Base-by-base conservation (phyloP, 225 moss, liverwort and hornwort species). In the Sphagnum contortum region DNA sequence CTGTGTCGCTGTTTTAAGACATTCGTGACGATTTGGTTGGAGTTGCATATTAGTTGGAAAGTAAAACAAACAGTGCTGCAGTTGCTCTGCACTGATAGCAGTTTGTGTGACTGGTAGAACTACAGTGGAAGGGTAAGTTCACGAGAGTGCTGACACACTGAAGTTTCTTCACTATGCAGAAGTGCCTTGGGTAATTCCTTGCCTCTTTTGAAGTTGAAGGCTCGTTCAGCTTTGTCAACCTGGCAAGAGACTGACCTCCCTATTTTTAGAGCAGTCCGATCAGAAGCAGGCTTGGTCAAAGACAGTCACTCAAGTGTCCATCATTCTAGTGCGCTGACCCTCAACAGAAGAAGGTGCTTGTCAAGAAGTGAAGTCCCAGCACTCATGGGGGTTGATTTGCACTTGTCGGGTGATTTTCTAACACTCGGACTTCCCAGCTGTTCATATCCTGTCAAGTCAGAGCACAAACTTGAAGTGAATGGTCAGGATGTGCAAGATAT, bases 181-280 rank as follows among this genome's bases (percentile, higher is more conserved):
- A 83, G 69, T 73, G 85, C 80, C 50, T 74, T 83, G 45, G 91
- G 83, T 55, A 87, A 87, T 63, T 85, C 76, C 44, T 76, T 83
- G 45, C 68, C 83, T 74, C 70, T 74, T 60, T 69, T 75, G 47
- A 89, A 87, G 68, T 74, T 80, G 48, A 88, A 79, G 68, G 67
- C 75, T 59, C 73, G 72, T 69, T 81, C 76, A 63, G 68, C 80
- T 2, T 52, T 48, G 8, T 60, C 66, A 66, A 77, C 71, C 13
- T 81, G 88, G 88, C 79, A 76, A 72, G 87, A 89, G 44, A 75
- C 68, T 66, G 84, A 81, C 44, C 68, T 66, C 60, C 67, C 71
- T 44, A 70, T 66, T 50, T 52, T 68, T 51, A 48, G 70, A 64
- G 73, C 46, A 44, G 44, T 48, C 49, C 56, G 47, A 2, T 52